phyloP scores from a whole-genome alignment of 768 basidiomycete genomes.

The Hortiboletus flavorubellus region DNA sequence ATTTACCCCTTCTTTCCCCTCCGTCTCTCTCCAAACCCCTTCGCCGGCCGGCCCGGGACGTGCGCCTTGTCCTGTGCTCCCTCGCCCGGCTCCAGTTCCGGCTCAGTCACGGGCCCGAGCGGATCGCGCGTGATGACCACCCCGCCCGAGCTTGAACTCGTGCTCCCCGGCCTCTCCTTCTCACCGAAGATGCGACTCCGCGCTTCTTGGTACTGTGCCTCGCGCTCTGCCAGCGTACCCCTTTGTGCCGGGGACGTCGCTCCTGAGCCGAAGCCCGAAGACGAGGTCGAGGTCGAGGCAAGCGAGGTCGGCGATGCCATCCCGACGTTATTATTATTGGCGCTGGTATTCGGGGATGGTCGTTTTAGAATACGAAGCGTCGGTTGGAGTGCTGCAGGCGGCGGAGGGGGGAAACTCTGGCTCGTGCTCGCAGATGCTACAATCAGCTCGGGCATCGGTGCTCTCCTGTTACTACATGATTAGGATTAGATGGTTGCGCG shows the following conservation, averaged over 20 bases:
- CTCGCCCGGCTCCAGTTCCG: neutral
- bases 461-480: constrained; percentile 48
- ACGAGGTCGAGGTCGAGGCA: constrained; percentile 13
- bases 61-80: neutral
- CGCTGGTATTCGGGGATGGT: constrained; percentile 35
- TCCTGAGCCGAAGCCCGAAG: constrained; percentile 2
- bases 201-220: constrained; percentile 71
- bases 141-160: neutral
- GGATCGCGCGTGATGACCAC: constrained; percentile 31
- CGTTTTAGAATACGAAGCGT: constrained; percentile 72
- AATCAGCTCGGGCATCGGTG: constrained; percentile 67
- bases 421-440: constrained; percentile 39
- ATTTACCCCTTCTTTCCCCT: constrained; percentile 12
- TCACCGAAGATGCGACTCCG: constrained; percentile 68
- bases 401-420: constrained; percentile 43
- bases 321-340: neutral
- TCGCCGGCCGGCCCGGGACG: constrained; percentile 8
- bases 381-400: constrained; percentile 56
- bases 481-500: neutral
- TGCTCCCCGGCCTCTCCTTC: constrained; percentile 4
- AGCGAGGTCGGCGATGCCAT: neutral
- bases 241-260: constrained; percentile 19
- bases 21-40: constrained; percentile 29
- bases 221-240: constrained; percentile 54
- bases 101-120: constrained; percentile 26